Conservation (phyloP, 768 basidiomycete genomes). For the Amanita rimosa region DNA sequence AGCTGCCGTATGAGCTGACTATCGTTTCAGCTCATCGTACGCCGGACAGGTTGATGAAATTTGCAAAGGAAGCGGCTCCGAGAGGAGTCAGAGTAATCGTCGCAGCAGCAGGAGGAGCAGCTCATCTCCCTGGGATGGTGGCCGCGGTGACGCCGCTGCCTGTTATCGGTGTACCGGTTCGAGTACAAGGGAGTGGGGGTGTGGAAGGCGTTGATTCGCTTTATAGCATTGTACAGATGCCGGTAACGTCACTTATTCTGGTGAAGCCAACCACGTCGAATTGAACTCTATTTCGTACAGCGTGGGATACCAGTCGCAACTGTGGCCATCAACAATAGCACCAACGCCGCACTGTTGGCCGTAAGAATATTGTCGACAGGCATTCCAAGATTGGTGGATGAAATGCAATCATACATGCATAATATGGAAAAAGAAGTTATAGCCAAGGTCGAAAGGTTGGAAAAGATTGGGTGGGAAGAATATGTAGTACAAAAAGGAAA, state of each 20-base stretch:
- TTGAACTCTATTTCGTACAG: slow-evolving; percentile 25
- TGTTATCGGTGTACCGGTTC: slow-evolving; percentile 95
- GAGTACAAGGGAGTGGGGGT: slow-evolving; percentile 44
- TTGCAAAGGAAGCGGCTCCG: slow-evolving; percentile 61
- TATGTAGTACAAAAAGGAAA: slow-evolving; percentile 28
- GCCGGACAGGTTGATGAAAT: slow-evolving; percentile 73
- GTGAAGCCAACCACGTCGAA: neutral
- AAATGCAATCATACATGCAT: slow-evolving; percentile 68
- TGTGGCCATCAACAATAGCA: slow-evolving; percentile 92
- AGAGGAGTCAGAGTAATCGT: slow-evolving; percentile 70
- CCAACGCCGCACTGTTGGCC: slow-evolving; percentile 87
- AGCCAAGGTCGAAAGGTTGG: slow-evolving; percentile 65
- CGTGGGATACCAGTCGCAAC: slow-evolving; percentile 96
- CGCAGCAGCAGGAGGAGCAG: slow-evolving; percentile 97
- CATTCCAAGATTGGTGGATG: slow-evolving; percentile 48
- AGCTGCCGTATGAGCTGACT: slow-evolving; percentile 83
- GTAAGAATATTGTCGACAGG: slow-evolving; percentile 79
- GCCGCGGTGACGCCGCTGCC: slow-evolving; percentile 89
- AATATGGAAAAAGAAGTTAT: slow-evolving; percentile 65
- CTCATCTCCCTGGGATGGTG: slow-evolving; percentile 97
- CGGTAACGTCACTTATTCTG: slow-evolving; percentile 40
- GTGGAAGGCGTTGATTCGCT: slow-evolving; percentile 96
- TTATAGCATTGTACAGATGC: slow-evolving; percentile 98
- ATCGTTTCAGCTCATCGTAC: slow-evolving; percentile 97
- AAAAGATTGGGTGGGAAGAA: slow-evolving; percentile 76